Evolutionary conservation across 2,329 filamentous ascomycete genomes (phyloP), one percentile per base, ranked within the genome.

Genomic region (Scedosporium apiospermum): DNA sequence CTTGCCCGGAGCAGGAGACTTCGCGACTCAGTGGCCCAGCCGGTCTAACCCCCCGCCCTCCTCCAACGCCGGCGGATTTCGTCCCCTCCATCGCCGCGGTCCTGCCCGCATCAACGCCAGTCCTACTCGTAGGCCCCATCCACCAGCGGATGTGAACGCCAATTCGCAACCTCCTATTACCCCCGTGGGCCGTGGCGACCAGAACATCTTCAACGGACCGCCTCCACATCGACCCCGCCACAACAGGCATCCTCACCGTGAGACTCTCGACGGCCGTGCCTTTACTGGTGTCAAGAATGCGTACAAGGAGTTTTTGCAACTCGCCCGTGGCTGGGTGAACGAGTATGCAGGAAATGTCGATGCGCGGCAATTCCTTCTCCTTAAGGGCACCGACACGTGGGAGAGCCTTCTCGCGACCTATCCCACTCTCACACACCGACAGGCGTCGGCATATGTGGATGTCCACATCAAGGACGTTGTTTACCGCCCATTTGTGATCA

Each of bases 401-500:
- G 69, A 71, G 2, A 70, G 75, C 23, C 69, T 77, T 14, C 63
- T 76, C 41, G 71, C 73, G 1, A 73, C 71, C 1, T 77, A 77
- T 63, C 69, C 71, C 41, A 74, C 75, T 6, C 69, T 78, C 23
- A 73, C 71, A 16, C 72, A 74, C 61, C 57, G 67, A 0, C 75
- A 78, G 65, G 75, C 76, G 1, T 66, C 73, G 3, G 75, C 76
- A 3, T 78, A 78, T 60, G 72, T 78, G 21, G 72, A 76, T 57
- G 72, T 71, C 62, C 76, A 78, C 60, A 70, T 78, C 23, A 72
- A 72, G 61, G 72, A 75, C 23, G 70, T 72, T 41, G 73, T 74
- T 62, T 71, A 74, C 58, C 77, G 77, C 67, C 72, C 72, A 2
- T 78, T 76, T 65, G 70, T 78, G n/a, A 73, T 78, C 16, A 77